Evolutionary conservation across 495 filamentous ascomycete genomes (phyloP).

Genomic region (Hypoxylon rickii): DNA sequence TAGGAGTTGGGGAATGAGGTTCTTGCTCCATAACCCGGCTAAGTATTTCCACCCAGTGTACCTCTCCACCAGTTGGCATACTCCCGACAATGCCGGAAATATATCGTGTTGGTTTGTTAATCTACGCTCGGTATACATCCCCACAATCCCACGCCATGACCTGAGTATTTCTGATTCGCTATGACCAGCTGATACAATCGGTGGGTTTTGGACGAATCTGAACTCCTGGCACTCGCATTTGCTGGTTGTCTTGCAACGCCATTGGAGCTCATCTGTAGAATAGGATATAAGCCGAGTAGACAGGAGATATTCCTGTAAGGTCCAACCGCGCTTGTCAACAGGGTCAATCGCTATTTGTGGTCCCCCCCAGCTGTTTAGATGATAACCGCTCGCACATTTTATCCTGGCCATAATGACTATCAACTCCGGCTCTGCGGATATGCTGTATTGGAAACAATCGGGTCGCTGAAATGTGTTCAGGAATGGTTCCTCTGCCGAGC

Average conservation of each 20-base stretch:
- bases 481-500: constrained; percentile 3
- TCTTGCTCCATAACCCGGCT: constrained; percentile 19
- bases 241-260: not conserved
- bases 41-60: constrained; percentile 9
- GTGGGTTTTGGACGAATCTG: too few relatives aligned
- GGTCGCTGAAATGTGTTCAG: not conserved
- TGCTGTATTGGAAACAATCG: not conserved
- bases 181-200: not conserved
- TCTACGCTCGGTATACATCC: constrained; percentile 1
- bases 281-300: constrained; percentile 6
- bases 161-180: not conserved
- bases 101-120: constrained; percentile 1
- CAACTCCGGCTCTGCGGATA: not conserved
- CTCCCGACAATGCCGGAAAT: constrained; percentile 5
- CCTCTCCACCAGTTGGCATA: constrained; percentile 4
- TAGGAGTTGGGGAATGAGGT: constrained; percentile 8
- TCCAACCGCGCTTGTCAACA: constrained; percentile 4
- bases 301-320: constrained; percentile 8
- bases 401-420: not conserved
- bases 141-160: constrained; percentile 1
- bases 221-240: constrained; percentile 2
- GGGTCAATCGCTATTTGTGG: not conserved
- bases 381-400: not conserved
- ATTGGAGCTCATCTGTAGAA: constrained; percentile 11
- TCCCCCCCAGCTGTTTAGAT: not conserved